A percentile compares a stretch with the other conserved stretches of the same genome.
phyloP scores from a whole-genome alignment of 2,329 filamentous ascomycete species.

The Sporothrix phasma region DNA sequence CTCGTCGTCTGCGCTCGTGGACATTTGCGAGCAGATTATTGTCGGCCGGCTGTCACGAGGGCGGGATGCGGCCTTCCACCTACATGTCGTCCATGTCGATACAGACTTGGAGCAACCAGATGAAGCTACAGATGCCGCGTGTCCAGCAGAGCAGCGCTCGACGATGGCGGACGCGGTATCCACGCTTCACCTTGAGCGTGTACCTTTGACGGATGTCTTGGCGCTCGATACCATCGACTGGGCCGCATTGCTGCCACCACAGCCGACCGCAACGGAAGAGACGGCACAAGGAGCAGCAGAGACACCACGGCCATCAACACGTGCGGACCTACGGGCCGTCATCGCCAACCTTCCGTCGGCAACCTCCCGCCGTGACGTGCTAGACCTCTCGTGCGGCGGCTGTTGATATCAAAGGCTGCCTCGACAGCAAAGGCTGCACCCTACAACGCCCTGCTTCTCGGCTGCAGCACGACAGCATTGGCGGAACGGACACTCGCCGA shows the following conservation, averaged over 20 bases:
- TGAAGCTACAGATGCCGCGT: conserved; percentile 6
- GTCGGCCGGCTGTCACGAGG: conserved; percentile 54
- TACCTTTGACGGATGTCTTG: conserved; percentile 56
- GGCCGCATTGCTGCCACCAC: conserved; percentile 32
- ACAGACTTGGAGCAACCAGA: conserved; percentile 26
- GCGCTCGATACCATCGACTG: conserved; percentile 43
- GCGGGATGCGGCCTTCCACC: conserved; percentile 55
- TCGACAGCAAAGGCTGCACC: conserved; percentile 24
- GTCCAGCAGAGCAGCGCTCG: conserved; percentile 34
- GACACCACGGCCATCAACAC: conserved; percentile 16
- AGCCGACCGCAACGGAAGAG: conserved; percentile 1
- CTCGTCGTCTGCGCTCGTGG: conserved; percentile 67
- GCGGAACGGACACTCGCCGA: conserved; percentile 78
- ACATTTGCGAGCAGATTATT: conserved; percentile 63
- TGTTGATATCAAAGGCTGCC: conserved; percentile 58
- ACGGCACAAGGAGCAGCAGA: neutral
- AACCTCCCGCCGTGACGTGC: conserved; percentile 66
- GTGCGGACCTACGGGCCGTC: conserved; percentile 42
- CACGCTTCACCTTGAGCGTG: conserved; percentile 49
- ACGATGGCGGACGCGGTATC: conserved; percentile 50
- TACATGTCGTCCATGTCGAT: conserved; percentile 51
- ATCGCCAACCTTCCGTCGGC: conserved; percentile 57
- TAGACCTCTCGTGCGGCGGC: conserved; percentile 56
- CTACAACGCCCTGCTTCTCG: conserved; percentile 68
- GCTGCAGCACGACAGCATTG: conserved; percentile 77